Conservation (phyloP, 176 grass and related monocot species). For the Hsuehochloa calcarea region DNA sequence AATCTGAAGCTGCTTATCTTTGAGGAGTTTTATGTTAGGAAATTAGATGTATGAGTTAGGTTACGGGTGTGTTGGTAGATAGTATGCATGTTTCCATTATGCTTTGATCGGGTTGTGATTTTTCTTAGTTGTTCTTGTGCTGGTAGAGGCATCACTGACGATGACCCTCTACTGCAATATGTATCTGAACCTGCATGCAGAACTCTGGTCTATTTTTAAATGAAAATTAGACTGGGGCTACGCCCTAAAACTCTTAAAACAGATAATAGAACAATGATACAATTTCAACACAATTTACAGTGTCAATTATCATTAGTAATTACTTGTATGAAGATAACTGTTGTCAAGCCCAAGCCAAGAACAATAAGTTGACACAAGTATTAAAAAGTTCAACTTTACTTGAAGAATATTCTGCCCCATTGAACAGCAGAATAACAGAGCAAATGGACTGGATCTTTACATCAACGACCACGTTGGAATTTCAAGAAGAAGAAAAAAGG, state of each 20-base stretch:
- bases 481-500: slow-evolving; percentile 3
- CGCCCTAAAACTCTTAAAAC: background rate
- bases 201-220: background rate
- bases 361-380: background rate
- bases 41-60: background rate
- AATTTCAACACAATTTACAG: slow-evolving; percentile 12
- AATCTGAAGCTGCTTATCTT: background rate
- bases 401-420: background rate
- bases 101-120: background rate
- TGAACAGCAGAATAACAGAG: slow-evolving; percentile 13
- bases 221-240: background rate
- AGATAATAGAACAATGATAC: slow-evolving; percentile 3
- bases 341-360: background rate
- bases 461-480: slow-evolving; percentile 1
- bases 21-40: background rate
- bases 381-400: background rate
- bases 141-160: background rate
- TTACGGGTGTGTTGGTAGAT: background rate
- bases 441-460: background rate
- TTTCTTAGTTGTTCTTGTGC: background rate
- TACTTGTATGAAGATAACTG: background rate
- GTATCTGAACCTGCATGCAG: background rate
- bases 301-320: slow-evolving; percentile 13
- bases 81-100: background rate
- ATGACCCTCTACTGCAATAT: no score